Conservation (phyloP, 2,329 filamentous ascomycete genomes). For the Fusarium oxysporum region DNA sequence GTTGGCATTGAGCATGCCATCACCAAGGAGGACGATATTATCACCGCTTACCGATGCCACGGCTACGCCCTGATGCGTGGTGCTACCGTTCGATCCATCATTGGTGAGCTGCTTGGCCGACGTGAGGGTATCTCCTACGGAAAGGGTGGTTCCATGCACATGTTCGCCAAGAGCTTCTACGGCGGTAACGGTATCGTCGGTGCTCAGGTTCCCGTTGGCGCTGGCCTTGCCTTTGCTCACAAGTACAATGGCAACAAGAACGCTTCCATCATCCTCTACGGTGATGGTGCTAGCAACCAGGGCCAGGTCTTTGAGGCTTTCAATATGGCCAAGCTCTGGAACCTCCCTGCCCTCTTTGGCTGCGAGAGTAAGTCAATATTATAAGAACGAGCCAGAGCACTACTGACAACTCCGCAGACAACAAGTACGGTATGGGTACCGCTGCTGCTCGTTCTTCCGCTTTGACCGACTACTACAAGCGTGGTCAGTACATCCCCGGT, state of each 20-base stretch:
- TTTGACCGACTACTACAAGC: constrained; percentile 99
- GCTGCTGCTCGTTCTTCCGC: constrained; percentile 93
- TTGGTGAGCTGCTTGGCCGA: constrained; percentile 94
- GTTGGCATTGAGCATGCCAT: constrained; percentile 97
- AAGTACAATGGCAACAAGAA: constrained; percentile 91
- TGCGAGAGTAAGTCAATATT: constrained; percentile 85
- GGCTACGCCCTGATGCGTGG: constrained; percentile 98
- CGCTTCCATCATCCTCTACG: constrained; percentile 90
- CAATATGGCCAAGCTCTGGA: constrained; percentile 99
- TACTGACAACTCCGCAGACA: constrained; percentile 71
- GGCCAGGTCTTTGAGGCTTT: constrained; percentile 99
- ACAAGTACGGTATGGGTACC: constrained; percentile 99
- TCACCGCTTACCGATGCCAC: constrained; percentile 99
- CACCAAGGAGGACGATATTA: constrained; percentile 90
- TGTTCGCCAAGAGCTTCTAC: constrained; percentile 98
- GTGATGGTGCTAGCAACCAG: constrained; percentile 98
- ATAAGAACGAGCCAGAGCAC: background rate
- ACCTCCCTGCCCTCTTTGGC: constrained; percentile 92
- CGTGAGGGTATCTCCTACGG: constrained; percentile 97
- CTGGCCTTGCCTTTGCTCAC: constrained; percentile 96
- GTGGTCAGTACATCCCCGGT: constrained; percentile 98
- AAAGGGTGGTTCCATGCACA: constrained; percentile 99
- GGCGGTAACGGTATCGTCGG: constrained; percentile 99
- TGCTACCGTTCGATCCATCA: constrained; percentile 88
- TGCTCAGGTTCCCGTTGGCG: constrained; percentile 96